Base-by-base conservation (phyloP, 345 rosid genomes). In the Salix viminalis region DNA sequence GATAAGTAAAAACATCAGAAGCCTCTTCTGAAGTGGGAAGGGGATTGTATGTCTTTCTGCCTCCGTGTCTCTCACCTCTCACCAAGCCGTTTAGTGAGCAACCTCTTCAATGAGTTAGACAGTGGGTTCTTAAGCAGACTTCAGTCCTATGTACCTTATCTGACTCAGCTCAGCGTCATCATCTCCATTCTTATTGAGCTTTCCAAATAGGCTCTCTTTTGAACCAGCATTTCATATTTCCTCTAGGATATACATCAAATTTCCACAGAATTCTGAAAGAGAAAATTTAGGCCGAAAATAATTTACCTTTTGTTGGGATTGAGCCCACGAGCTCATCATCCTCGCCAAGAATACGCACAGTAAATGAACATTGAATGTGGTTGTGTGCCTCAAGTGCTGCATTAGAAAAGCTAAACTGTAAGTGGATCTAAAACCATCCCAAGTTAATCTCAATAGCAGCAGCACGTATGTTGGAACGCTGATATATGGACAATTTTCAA, bases 341-440 rank as follows among this genome's bases (percentile, higher is more conserved):
- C 82, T 88, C 92, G 28, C 83, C 89, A 56, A 95, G 96, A 77
- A 88, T 79, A 62, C 91, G 94, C 44, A 86, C 77, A 4, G 85
- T 83, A 83, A 93, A 95, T 36, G 97, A 88, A 82, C 87, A 87
- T 12, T 68, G 83, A 76, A 91, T 86, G 65, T 64, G 76, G 75
- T 85, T 80, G 75, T 19, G 79, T 52, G 97, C 99, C 86, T 93
- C 97, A 68, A 82, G 81, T 58, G 98, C 97, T 94, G 90, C 88
- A 87, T 58, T 74, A 78, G 66, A 44, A 74, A 18, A 74, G n/a
- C 65, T 54, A 16, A 50, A 69, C 56, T 65, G 44, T 69, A 74
- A 80, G 52, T 2, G 18, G 52, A 46, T 46, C 52, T 3, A 46
- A 46, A 46, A 46, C 52, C 52, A 1, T 46, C 4, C 52, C 18